These are phyloP conservation scores for Lachancea meyersii DNA, from an alignment of 805 yeast species.

Conservation along the genomic window DNA sequence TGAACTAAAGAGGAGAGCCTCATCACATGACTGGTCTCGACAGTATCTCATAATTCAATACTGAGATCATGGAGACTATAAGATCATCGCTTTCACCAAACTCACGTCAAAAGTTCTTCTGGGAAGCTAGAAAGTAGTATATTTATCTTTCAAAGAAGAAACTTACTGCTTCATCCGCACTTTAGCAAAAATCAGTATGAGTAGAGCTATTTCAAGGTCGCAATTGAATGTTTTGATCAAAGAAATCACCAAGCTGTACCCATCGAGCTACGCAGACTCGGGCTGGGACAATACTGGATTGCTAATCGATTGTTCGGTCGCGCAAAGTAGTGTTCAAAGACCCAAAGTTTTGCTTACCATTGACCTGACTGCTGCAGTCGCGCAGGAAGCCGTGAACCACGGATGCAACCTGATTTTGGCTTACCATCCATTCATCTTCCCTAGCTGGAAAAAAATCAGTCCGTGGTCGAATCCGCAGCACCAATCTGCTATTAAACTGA, in stretches of 20 bases:
- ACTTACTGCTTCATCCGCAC: neutral
- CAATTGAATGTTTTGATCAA: conserved; percentile 43
- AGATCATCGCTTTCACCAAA: too few species aligned
- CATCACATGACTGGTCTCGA: too few species aligned
- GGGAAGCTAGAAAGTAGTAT: too few species aligned
- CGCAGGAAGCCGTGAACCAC: conserved; percentile 68
- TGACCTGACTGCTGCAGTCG: conserved; percentile 79
- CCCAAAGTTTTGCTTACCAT: conserved; percentile 57
- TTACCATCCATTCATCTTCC: conserved; percentile 91
- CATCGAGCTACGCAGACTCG: conserved; percentile 71
- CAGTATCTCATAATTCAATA: too few species aligned
- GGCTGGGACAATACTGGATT: conserved; percentile 97
- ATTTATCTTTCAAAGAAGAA: too few species aligned
- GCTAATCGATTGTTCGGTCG: conserved; percentile 58
- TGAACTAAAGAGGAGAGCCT: too few species aligned
- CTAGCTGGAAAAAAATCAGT: conserved; percentile 72
- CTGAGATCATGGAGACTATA: too few species aligned
- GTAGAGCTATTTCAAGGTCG: conserved; percentile 20
- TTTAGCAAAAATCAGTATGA: conserved; percentile 11
- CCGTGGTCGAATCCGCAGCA: conserved; percentile 71
- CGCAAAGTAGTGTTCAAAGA: conserved; percentile 12
- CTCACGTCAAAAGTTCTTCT: too few species aligned
- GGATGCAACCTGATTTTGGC: conserved; percentile 63
- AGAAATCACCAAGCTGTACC: conserved; percentile 69
- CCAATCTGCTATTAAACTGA: conserved; percentile 60